Evolutionary conservation across 768 basidiomycete genomes (phyloP), one percentile per base, ranked within the genome.

Genomic region (Pisolithus sp.): DNA sequence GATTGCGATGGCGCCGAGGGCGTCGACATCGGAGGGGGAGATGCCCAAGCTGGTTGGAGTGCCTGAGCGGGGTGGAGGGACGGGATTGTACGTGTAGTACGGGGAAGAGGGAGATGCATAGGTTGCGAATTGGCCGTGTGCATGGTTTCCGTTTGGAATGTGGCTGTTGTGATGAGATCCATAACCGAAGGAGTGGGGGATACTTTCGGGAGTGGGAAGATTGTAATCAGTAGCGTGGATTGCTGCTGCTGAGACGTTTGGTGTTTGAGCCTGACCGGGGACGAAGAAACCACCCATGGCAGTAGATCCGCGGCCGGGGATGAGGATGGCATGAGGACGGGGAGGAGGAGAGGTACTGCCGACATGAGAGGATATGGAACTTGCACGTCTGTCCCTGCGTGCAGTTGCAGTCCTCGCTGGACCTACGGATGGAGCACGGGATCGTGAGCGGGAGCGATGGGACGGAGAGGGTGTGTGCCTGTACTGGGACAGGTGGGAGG

Each of bases 271-370:
- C 28, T 51, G 49, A 37, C 59, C 57, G 23, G 64, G 61, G 40
- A 68, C 65, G 21, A 68, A 69, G 54, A 68, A 69, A 51, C 60
- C 60, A 1, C 63, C 60, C 63, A 68, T 67, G 44, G 62, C 53
- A n/a, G 53, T 5, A 59, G 59, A 57, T 52, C 53, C 62, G 20
- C 71, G 65, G 18, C 74, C 68, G 7, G 84, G 87, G 58, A 89
- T 89, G 46, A 86, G 71, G 62, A 89, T 88, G 9, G 84, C 84
- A 57, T 83, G 82, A 0, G 84, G 82, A 3, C 66, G 65, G 45
- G 71, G 72, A 9, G 76, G 74, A n/a, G 75, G 75, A 21, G 73
- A 73, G 31, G 68, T 38, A 79, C 82, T 47, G 76, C 84, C 53
- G 65, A 76, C 42, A 74, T 80, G 65, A 12, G 80, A 76, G 54